Percentiles rank a stretch among this genome's conserved stretches.
Conservation (phyloP, 805 yeast genomes). For the Candida andamanensis region DNA sequence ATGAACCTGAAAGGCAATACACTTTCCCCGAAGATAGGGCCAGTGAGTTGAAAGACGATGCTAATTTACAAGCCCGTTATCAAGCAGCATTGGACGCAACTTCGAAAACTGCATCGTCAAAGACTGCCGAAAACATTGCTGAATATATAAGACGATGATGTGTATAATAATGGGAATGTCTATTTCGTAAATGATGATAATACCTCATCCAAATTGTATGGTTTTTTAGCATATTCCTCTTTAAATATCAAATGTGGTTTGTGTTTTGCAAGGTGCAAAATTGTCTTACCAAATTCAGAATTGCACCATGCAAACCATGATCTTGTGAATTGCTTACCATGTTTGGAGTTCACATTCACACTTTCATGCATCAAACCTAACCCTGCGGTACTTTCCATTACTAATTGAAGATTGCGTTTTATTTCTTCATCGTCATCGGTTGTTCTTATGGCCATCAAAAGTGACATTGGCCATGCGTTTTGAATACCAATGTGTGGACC, state of each 20-base stretch:
- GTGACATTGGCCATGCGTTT: constrained; percentile 89
- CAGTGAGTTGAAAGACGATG: constrained; percentile 50
- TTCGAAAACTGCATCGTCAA: constrained; percentile 56
- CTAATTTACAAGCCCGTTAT: constrained; percentile 60
- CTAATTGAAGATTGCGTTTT: constrained; percentile 35
- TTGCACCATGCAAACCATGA: constrained; percentile 96
- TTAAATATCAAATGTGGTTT: constrained; percentile 71
- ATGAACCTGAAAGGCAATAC: constrained; percentile 54
- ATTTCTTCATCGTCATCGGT: constrained; percentile 70
- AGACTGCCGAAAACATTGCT: constrained; percentile 71
- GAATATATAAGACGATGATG: constrained; percentile 46
- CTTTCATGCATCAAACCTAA: constrained; percentile 85
- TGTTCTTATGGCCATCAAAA: constrained; percentile 71
- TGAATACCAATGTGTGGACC: constrained; percentile 85
- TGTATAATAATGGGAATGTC: not conserved
- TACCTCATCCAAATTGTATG: constrained; percentile 28
- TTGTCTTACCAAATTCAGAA: constrained; percentile 84
- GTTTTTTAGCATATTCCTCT: constrained; percentile 23
- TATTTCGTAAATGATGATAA: constrained; percentile 5
- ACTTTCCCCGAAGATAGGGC: constrained; percentile 65
- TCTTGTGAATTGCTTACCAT: constrained; percentile 55
- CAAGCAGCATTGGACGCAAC: constrained; percentile 65
- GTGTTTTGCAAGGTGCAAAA: constrained; percentile 65
- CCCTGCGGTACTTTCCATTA: constrained; percentile 62
- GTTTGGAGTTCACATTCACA: constrained; percentile 54